Conservation (phyloP, 805 yeast genomes). For the Wickerhamiella azyma region DNA sequence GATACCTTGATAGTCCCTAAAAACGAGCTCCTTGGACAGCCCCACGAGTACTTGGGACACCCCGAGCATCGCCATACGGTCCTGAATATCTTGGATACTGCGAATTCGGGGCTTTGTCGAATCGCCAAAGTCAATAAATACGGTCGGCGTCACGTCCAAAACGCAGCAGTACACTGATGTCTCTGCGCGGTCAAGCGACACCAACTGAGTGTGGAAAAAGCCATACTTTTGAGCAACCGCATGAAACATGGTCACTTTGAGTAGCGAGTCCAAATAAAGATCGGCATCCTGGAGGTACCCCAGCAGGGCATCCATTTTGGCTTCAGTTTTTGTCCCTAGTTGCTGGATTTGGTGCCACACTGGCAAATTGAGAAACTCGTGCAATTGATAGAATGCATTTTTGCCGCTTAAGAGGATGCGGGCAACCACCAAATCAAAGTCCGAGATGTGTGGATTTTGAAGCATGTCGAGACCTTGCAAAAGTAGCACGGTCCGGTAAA, state of each 20-base stretch:
- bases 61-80: conserved; percentile 10
- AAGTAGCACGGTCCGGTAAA: background rate
- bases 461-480: background rate
- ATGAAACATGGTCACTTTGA: conserved; percentile 13
- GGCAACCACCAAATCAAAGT: too few relatives aligned
- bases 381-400: too few relatives aligned
- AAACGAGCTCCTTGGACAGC: background rate
- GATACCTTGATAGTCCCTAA: background rate
- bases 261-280: background rate
- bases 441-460: too few relatives aligned
- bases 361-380: too few relatives aligned
- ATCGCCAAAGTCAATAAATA: conserved; percentile 17
- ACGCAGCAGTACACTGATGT: conserved; percentile 10
- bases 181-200: conserved; percentile 11
- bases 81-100: conserved; percentile 14
- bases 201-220: conserved; percentile 11
- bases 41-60: background rate
- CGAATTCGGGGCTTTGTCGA: conserved; percentile 13
- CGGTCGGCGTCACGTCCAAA: background rate
- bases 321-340: too few relatives aligned
- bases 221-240: conserved; percentile 9
- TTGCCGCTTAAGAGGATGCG: too few relatives aligned
- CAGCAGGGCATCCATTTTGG: too few relatives aligned
- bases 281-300: background rate
- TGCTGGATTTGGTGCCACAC: too few relatives aligned